These are phyloP conservation scores for Tylopilus subfusipes DNA, from an alignment of 768 basidiomycete species.

Conservation along the genomic window DNA sequence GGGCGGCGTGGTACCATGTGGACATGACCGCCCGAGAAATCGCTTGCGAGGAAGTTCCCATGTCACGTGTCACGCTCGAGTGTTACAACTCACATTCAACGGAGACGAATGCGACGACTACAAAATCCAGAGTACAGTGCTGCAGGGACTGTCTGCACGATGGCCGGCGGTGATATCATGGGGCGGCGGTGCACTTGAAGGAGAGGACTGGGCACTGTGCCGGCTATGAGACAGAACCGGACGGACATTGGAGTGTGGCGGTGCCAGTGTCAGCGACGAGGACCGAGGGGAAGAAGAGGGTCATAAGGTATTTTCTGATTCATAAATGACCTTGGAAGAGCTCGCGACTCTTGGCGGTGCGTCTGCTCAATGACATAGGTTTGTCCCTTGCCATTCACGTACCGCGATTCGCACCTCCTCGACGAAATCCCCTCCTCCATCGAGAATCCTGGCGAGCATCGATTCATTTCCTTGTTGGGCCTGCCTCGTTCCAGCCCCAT, in stretches of 20 bases:
- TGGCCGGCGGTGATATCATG: neutral
- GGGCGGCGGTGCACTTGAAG: neutral
- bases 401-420: conserved; percentile 7
- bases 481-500: neutral
- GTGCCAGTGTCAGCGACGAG: neutral
- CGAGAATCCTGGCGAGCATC: conserved; percentile 17
- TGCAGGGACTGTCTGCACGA: no score
- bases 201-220: neutral
- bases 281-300: neutral
- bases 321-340: conserved; percentile 2
- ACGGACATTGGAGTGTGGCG: no score
- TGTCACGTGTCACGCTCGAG: no score
- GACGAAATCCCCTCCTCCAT: conserved; percentile 1
- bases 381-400: conserved; percentile 4
- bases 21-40: no score
- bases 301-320: neutral
- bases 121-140: neutral
- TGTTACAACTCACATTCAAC: no score
- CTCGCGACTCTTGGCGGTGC: neutral
- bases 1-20: no score
- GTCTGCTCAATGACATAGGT: neutral
- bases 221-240: neutral
- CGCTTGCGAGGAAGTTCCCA: no score
- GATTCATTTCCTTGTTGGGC: conserved; percentile 2
- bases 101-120: neutral